Evolutionary conservation across 371 early-diverging fungal species (phyloP).

Genomic region (Mortierella sp.): DNA sequence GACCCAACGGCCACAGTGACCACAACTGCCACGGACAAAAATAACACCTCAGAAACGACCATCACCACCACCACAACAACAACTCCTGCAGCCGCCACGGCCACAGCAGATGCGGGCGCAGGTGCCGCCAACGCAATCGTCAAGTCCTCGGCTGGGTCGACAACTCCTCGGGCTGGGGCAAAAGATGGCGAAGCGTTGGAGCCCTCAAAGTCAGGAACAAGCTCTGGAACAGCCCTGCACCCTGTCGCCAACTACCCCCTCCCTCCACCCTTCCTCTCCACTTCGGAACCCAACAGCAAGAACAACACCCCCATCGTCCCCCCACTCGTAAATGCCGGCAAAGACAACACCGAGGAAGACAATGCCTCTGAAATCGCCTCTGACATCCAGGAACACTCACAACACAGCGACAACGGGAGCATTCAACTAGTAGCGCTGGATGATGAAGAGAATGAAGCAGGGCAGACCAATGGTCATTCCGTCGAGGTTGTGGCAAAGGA

Average conservation of each 20-base stretch:
- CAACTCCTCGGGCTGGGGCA: conserved; percentile 10
- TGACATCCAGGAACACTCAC: conserved; percentile 52
- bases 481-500: conserved; percentile 10
- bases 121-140: background rate
- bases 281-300: background rate
- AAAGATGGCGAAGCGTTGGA: conserved; percentile 6
- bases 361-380: conserved; percentile 44
- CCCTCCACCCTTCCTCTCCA: background rate
- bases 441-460: conserved; percentile 18
- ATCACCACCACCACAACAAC: background rate
- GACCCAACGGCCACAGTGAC: conserved; percentile 3
- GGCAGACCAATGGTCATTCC: conserved; percentile 5
- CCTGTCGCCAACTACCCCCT: background rate
- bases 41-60: background rate
- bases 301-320: conserved; percentile 4
- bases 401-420: conserved; percentile 20
- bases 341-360: background rate
- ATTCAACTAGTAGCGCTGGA: background rate
- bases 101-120: background rate
- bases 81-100: background rate
- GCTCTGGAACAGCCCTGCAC: conserved; percentile 9
- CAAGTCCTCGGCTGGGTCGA: background rate
- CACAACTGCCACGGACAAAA: background rate
- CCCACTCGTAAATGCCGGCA: background rate
- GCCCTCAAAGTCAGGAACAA: conserved; percentile 11